Evolutionary conservation across 805 yeast genomes (phyloP).

Genomic region (Suhomyces faveliae): DNA sequence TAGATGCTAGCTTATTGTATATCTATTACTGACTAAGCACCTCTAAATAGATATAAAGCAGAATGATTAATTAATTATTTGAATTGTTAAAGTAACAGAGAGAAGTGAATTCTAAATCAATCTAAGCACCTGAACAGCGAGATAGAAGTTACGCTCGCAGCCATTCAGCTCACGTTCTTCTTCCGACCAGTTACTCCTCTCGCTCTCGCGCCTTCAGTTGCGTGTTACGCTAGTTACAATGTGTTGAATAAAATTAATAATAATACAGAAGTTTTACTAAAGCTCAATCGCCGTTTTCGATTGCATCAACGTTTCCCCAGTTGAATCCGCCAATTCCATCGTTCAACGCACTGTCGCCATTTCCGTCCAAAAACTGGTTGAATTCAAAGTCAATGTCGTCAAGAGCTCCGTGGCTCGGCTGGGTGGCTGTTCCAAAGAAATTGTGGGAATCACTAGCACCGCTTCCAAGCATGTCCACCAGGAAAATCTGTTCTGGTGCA

Average conservation of each 20-base stretch:
- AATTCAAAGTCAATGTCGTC: slow-evolving; percentile 47
- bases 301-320: slow-evolving; percentile 39
- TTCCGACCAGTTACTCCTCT: too few species aligned
- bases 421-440: slow-evolving; percentile 20
- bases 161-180: background rate
- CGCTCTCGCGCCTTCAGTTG: too few species aligned
- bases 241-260: background rate
- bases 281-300: slow-evolving; percentile 18
- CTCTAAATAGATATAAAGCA: too few species aligned
- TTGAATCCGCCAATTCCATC: slow-evolving; percentile 38
- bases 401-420: slow-evolving; percentile 24
- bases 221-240: too few species aligned
- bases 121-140: too few species aligned
- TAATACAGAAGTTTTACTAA: background rate
- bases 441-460: slow-evolving; percentile 17
- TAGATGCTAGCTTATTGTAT: too few species aligned
- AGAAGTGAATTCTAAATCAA: too few species aligned
- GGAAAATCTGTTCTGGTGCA: slow-evolving; percentile 31
- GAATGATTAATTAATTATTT: too few species aligned
- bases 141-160: too few species aligned
- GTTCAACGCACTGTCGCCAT: slow-evolving; percentile 27
- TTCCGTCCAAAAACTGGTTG: slow-evolving; percentile 40
- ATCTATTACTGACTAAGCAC: too few species aligned
- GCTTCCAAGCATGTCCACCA: slow-evolving; percentile 32
- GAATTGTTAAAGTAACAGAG: too few species aligned